Percentiles rank a stretch among this genome's conserved stretches.
Conservation (phyloP, 495 filamentous ascomycete genomes). For the Penicillium mononematosum region DNA sequence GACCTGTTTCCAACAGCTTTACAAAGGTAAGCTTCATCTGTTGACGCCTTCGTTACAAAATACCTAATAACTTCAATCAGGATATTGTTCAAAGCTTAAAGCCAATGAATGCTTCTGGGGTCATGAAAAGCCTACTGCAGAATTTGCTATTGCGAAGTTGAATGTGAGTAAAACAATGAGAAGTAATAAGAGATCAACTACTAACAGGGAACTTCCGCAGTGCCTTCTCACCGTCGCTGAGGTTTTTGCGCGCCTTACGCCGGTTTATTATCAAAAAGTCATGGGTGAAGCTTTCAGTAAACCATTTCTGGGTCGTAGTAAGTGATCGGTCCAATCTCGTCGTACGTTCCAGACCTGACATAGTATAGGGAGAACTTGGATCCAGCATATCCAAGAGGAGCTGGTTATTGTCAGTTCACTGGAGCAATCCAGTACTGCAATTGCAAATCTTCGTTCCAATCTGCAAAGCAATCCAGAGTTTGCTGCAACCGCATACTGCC, state of each 20-base stretch:
- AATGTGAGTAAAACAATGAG: not conserved
- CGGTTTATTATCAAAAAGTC: conserved; percentile 14
- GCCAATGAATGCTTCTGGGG: conserved; percentile 2
- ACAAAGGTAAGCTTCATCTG: not conserved
- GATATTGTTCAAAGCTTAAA: conserved; percentile 2
- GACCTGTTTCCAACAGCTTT: not conserved
- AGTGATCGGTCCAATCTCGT: conserved; percentile 1
- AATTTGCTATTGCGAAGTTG: not conserved
- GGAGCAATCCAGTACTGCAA: conserved; percentile 18
- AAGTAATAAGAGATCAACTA: not conserved
- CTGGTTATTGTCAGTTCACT: conserved; percentile 18
- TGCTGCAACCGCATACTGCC: conserved; percentile 6
- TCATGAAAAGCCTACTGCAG: conserved; percentile 4
- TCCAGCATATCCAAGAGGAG: conserved; percentile 18
- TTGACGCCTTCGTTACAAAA: not conserved
- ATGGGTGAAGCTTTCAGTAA: conserved; percentile 2
- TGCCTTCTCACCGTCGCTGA: conserved; percentile 10
- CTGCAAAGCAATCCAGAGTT: not conserved
- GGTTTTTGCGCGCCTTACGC: conserved; percentile 14
- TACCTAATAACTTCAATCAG: not conserved
- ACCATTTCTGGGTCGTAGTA: conserved; percentile 9
- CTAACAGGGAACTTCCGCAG: not conserved
- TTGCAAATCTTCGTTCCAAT: not conserved
- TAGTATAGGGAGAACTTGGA: conserved; percentile 20
- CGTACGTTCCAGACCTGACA: not conserved